These are phyloP conservation scores for Orbilia brochopaga DNA, from an alignment of 2,329 filamentous ascomycete species.

Conservation along the genomic window DNA sequence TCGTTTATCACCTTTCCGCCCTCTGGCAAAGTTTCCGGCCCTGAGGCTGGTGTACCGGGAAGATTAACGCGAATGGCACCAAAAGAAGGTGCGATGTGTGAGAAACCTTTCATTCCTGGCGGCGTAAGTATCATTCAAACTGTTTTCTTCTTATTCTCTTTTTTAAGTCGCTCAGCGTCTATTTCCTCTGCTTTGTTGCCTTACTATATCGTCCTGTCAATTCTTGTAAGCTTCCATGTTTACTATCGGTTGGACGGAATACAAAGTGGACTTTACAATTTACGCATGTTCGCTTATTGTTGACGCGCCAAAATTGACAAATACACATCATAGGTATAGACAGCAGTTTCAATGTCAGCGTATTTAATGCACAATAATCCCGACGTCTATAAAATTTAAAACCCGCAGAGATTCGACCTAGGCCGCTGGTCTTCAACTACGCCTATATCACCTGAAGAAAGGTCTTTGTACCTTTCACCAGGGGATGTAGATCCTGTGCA, in stretches of 20 bases:
- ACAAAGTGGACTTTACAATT: background rate
- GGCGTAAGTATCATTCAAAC: background rate
- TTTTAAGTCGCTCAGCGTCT: background rate
- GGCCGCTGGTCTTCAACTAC: conserved; percentile 1
- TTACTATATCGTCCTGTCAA: background rate
- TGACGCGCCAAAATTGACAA: background rate
- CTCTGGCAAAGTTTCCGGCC: background rate
- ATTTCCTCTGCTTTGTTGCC: background rate
- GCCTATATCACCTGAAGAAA: conserved; percentile 1
- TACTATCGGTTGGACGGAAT: background rate
- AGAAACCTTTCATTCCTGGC: background rate
- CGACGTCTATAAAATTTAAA: background rate
- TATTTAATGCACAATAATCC: conserved; percentile 7
- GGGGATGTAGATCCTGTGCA: background rate
- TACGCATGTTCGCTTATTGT: background rate
- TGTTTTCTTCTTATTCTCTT: background rate
- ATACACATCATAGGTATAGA: background rate
- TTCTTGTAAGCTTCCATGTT: background rate
- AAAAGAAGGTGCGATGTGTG: conserved; percentile 1
- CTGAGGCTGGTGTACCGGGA: background rate
- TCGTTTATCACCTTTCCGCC: background rate
- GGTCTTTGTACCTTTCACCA: conserved; percentile 9
- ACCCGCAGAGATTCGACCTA: conserved; percentile 7
- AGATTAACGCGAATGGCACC: background rate
- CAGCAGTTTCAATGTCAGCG: conserved; percentile 3